Conservation (phyloP, 805 yeast genomes). For the Candida taoyuanica region DNA sequence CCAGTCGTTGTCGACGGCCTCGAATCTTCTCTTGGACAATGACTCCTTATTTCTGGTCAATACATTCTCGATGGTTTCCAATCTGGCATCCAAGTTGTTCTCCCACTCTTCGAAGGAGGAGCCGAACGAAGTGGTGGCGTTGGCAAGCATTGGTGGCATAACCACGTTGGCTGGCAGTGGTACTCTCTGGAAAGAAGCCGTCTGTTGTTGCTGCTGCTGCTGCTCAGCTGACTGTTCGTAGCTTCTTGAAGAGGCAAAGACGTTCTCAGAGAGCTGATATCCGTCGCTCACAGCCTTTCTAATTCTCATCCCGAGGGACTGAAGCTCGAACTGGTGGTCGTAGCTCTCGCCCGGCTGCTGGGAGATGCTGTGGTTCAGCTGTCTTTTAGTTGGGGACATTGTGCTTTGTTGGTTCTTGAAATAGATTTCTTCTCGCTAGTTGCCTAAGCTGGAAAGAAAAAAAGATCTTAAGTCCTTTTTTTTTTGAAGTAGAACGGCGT, state of each 20-base stretch:
- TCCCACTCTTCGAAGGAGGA: slow-evolving; percentile 39
- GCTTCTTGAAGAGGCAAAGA: slow-evolving; percentile 10
- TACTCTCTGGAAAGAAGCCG: slow-evolving; percentile 31
- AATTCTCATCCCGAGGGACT: slow-evolving; percentile 66
- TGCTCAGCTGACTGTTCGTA: slow-evolving; percentile 20
- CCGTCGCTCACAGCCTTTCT: slow-evolving; percentile 66
- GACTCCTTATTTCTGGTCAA: slow-evolving; percentile 17
- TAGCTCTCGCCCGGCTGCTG: slow-evolving; percentile 27
- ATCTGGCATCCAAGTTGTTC: slow-evolving; percentile 31
- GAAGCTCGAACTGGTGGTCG: slow-evolving; percentile 36
- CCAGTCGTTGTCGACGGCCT: slow-evolving; percentile 26
- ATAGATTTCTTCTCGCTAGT: too few species aligned
- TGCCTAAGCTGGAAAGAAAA: neutral
- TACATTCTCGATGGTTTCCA: slow-evolving; percentile 30
- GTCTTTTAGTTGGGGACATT: slow-evolving; percentile 34
- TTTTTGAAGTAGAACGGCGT: too few species aligned
- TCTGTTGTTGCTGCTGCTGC: slow-evolving; percentile 14
- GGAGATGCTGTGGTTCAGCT: slow-evolving; percentile 26
- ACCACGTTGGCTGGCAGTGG: slow-evolving; percentile 31
- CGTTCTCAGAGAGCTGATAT: slow-evolving; percentile 32
- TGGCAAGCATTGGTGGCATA: slow-evolving; percentile 33
- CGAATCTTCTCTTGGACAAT: slow-evolving; percentile 26
- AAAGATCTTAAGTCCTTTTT: neutral
- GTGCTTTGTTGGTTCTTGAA: neutral
- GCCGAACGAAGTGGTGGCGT: slow-evolving; percentile 31